These are phyloP conservation scores for Lasiodiplodia theobromae DNA, from an alignment of 2,329 filamentous ascomycete species.

Conservation along the genomic window DNA sequence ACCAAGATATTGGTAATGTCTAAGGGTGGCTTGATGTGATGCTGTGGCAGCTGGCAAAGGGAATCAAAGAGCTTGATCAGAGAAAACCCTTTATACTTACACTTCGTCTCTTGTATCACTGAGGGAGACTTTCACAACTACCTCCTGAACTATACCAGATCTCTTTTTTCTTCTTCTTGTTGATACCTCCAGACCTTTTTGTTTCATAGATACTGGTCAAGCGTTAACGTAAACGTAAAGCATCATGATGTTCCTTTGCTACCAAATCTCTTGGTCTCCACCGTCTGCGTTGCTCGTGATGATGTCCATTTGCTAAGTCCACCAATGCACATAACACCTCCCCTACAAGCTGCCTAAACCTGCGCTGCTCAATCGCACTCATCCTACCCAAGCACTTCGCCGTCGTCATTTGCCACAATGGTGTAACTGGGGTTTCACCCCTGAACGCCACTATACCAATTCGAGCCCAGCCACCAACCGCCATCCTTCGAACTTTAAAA, in stretches of 20 bases:
- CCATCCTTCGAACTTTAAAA: background rate
- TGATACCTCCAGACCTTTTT: constrained; percentile 22
- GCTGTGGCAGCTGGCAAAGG: background rate
- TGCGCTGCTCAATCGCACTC: background rate
- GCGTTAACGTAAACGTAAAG: constrained; percentile 19
- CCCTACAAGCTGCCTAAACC: background rate
- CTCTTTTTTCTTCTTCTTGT: constrained; percentile 10
- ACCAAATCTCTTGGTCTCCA: background rate
- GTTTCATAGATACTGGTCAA: constrained; percentile 9
- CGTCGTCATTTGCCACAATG: background rate
- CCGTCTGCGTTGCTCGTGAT: background rate
- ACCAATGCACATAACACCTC: background rate
- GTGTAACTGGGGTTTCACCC: background rate
- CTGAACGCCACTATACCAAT: background rate
- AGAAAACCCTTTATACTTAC: background rate
- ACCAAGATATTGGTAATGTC: constrained; percentile 26
- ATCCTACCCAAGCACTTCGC: background rate
- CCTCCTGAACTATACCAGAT: constrained; percentile 16
- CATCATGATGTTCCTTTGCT: constrained; percentile 23
- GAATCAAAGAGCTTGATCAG: constrained; percentile 13
- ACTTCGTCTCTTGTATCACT: constrained; percentile 16
- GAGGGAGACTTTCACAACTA: background rate
- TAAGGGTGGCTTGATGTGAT: constrained; percentile 14
- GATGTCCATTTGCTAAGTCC: background rate
- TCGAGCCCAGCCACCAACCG: background rate